Conservation (phyloP, 306 rosid species). For the Lathyrus oleraceus region DNA sequence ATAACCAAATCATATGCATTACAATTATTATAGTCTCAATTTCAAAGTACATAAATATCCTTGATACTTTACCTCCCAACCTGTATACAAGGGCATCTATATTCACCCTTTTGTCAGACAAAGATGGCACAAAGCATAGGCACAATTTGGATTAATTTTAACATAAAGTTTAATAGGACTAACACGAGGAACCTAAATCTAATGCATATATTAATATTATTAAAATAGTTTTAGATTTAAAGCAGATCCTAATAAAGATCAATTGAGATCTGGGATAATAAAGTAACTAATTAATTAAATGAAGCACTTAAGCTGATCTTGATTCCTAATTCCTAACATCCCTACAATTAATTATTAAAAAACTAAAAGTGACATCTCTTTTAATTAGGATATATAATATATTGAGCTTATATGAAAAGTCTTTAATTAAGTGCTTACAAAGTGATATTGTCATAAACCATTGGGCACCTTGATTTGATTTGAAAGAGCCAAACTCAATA, state of each 20-base stretch:
- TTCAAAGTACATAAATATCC: constrained; percentile 15
- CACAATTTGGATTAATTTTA: constrained; percentile 28
- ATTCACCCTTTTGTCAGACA: constrained; percentile 58
- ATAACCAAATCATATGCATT: background rate
- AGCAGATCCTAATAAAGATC: constrained; percentile 34
- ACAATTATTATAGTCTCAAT: constrained; percentile 30
- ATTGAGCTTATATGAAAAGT: constrained; percentile 2
- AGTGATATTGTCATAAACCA: constrained; percentile 44
- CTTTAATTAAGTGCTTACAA: constrained; percentile 36
- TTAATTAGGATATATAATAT: constrained; percentile 19
- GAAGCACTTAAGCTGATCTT: constrained; percentile 34
- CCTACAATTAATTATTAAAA: constrained; percentile 27
- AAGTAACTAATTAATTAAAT: constrained; percentile 29
- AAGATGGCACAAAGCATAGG: constrained; percentile 29
- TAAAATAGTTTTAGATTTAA: constrained; percentile 20
- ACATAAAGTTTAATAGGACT: constrained; percentile 3
- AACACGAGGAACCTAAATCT: constrained; percentile 24
- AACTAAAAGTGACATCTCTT: constrained; percentile 30
- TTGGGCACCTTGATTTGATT: constrained; percentile 67
- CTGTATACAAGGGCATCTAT: constrained; percentile 28
- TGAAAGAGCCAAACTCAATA: constrained; percentile 48
- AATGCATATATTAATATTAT: constrained; percentile 27
- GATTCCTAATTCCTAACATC: constrained; percentile 41
- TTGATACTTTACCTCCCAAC: constrained; percentile 41
- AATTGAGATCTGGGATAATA: constrained; percentile 36